phyloP scores from a whole-genome alignment of 768 basidiomycete genomes.

The Auriculariales sp. region DNA sequence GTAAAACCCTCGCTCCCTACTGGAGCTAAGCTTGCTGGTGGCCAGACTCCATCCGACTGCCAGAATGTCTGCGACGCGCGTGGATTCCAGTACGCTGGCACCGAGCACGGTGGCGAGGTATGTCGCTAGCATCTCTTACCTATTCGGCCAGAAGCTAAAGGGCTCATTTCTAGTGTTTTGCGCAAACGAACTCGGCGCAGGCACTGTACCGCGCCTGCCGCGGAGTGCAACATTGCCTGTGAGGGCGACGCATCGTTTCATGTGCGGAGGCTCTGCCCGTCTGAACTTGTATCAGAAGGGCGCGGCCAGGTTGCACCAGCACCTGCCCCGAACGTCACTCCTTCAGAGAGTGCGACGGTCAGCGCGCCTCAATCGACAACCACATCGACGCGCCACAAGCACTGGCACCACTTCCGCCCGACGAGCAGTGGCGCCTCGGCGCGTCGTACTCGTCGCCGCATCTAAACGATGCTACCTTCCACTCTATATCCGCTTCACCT shows the following conservation, averaged over 20 bases:
- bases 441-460: too few relatives aligned
- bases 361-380: too few relatives aligned
- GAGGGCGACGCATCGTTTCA: not conserved
- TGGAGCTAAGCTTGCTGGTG: not conserved
- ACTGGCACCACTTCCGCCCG: too few relatives aligned
- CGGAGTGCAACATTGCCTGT: conserved; percentile 1
- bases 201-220: not conserved
- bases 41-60: not conserved
- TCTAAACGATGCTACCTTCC: too few relatives aligned
- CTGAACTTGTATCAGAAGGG: not conserved
- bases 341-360: too few relatives aligned
- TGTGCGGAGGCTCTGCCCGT: conserved; percentile 1
- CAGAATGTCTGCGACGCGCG: not conserved
- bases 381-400: too few relatives aligned
- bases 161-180: too few relatives aligned
- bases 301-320: not conserved
- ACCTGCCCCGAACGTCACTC: too few relatives aligned
- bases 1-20: not conserved
- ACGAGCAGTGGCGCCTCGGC: too few relatives aligned
- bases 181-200: conserved; percentile 1
- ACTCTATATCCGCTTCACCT: too few relatives aligned
- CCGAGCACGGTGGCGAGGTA: conserved; percentile 3
- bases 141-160: too few relatives aligned
- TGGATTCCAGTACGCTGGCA: conserved; percentile 1
- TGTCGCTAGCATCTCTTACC: too few relatives aligned